Evolutionary conservation across 106 monocot genomes (phyloP).

Genomic region (Gastrodia elata): DNA sequence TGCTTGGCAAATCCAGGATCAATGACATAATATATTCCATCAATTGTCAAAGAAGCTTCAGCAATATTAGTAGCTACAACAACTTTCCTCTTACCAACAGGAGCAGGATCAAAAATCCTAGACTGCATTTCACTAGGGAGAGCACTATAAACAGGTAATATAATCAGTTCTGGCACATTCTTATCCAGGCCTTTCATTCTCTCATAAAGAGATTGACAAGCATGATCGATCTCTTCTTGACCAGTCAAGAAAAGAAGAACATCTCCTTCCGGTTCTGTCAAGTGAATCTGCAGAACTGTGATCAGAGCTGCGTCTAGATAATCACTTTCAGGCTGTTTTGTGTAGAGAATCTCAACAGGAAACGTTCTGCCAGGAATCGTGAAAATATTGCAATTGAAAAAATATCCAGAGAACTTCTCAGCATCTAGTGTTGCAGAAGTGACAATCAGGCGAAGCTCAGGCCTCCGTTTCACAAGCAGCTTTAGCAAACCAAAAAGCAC

Average conservation of each 20-base stretch:
- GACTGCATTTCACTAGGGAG: conserved; percentile 97
- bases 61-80: conserved; percentile 95
- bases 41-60: conserved; percentile 88
- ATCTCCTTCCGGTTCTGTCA: conserved; percentile 94
- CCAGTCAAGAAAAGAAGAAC: conserved; percentile 89
- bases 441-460: conserved; percentile 76
- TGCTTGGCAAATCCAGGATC: conserved; percentile 98
- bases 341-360: conserved; percentile 90
- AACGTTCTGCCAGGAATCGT: conserved; percentile 93
- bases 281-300: conserved; percentile 85
- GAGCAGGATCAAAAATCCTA: conserved; percentile 84
- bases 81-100: conserved; percentile 90
- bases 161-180: conserved; percentile 89
- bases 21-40: conserved; percentile 90
- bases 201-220: conserved; percentile 89
- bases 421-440: conserved; percentile 94
- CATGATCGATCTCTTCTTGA: conserved; percentile 94
- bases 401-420: conserved; percentile 94
- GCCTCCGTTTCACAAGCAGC: conserved; percentile 62
- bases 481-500: conserved; percentile 90
- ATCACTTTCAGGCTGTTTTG: conserved; percentile 88
- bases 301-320: conserved; percentile 92
- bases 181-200: conserved; percentile 93
- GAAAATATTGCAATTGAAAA: conserved; percentile 89
- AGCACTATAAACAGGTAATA: conserved; percentile 96